A percentile compares a stretch with the other conserved stretches of the same genome.
These are phyloP conservation scores for Colletotrichum tabaci DNA, from an alignment of 2,329 filamentous ascomycete genomes.

Conservation along the genomic window DNA sequence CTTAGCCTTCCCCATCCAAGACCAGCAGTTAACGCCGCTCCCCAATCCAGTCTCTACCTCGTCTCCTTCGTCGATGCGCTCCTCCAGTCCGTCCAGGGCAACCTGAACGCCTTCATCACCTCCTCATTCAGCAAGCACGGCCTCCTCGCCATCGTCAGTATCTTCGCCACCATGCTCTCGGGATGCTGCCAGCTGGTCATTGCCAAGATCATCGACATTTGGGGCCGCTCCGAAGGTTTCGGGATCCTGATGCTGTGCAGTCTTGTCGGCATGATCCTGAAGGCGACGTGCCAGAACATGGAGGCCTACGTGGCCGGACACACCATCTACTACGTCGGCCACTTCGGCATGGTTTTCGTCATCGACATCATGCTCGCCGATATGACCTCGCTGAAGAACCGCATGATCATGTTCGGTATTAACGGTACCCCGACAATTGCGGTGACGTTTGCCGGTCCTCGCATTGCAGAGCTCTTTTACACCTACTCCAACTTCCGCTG, in stretches of 20 bases:
- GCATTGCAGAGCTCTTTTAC: slow-evolving; percentile 58
- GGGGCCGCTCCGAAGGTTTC: slow-evolving; percentile 64
- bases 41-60: slow-evolving; percentile 53
- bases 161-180: slow-evolving; percentile 67
- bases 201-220: slow-evolving; percentile 65
- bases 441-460: slow-evolving; percentile 60
- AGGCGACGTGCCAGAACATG: slow-evolving; percentile 72
- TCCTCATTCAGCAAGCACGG: slow-evolving; percentile 76
- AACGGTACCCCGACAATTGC: slow-evolving; percentile 60
- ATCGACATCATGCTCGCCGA: slow-evolving; percentile 61
- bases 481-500: slow-evolving; percentile 57
- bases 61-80: slow-evolving; percentile 56
- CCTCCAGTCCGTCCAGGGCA: slow-evolving; percentile 56
- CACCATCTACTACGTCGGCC: slow-evolving; percentile 76
- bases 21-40: neutral
- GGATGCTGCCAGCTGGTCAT: slow-evolving; percentile 58
- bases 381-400: slow-evolving; percentile 60
- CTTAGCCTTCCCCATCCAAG: neutral
- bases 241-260: slow-evolving; percentile 58
- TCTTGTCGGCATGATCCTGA: slow-evolving; percentile 72
- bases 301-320: slow-evolving; percentile 72
- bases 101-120: slow-evolving; percentile 63
- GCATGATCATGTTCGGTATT: slow-evolving; percentile 59
- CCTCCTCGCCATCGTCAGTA: slow-evolving; percentile 74
- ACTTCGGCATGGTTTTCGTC: slow-evolving; percentile 58